Evolutionary conservation across 1,139 yeast species (phyloP).

Genomic region (Debaryomyces sp.): DNA sequence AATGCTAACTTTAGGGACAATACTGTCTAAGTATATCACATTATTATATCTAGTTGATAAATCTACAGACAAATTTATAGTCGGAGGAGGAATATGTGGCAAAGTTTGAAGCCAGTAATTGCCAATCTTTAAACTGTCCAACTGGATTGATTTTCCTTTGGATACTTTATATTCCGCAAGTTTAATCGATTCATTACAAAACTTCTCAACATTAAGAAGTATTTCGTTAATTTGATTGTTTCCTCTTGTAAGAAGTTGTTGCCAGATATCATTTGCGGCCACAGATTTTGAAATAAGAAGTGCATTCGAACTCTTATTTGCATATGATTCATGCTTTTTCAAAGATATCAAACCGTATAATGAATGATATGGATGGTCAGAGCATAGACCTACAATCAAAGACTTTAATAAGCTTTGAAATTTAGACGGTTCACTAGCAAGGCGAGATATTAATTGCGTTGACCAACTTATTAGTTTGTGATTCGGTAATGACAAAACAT

Average conservation of each 20-base stretch:
- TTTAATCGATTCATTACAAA: slow-evolving; percentile 53
- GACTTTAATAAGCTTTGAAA: slow-evolving; percentile 61
- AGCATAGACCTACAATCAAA: slow-evolving; percentile 54
- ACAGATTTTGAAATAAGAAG: slow-evolving; percentile 48
- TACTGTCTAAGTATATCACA: slow-evolving; percentile 50
- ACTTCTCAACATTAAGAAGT: slow-evolving; percentile 44
- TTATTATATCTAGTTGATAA: slow-evolving; percentile 45
- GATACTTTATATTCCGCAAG: slow-evolving; percentile 53
- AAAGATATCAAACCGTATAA: slow-evolving; percentile 68
- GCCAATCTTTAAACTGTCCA: slow-evolving; percentile 47
- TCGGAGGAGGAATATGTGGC: slow-evolving; percentile 71
- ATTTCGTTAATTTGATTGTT: slow-evolving; percentile 9
- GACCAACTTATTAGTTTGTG: slow-evolving; percentile 76
- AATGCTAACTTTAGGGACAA: slow-evolving; percentile 51
- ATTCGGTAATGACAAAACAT: slow-evolving; percentile 50
- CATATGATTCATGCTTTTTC: slow-evolving; percentile 43
- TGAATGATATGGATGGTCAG: slow-evolving; percentile 76
- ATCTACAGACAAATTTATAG: slow-evolving; percentile 48
- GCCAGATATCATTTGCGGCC: slow-evolving; percentile 56
- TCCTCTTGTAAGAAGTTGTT: slow-evolving; percentile 16
- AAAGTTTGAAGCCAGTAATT: slow-evolving; percentile 58
- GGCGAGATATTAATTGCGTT: slow-evolving; percentile 77
- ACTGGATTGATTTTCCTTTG: slow-evolving; percentile 33
- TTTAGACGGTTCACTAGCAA: slow-evolving; percentile 46
- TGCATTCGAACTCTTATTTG: slow-evolving; percentile 30